Conservation (phyloP, 352 stramenopile genomes). For the Blastocystis sp. region DNA sequence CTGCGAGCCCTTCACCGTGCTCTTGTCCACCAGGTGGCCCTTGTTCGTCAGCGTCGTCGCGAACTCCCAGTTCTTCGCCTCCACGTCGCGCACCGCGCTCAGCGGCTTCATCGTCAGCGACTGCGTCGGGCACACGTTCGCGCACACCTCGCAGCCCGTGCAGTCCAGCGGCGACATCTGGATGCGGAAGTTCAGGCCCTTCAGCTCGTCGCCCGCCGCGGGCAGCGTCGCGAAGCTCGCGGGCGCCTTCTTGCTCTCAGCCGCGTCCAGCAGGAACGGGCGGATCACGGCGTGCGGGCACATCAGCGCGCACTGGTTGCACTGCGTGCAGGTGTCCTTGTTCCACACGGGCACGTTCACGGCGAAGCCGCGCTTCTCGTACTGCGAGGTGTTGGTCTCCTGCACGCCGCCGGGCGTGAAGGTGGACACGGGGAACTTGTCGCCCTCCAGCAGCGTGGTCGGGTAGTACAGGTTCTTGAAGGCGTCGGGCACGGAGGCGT, state of each 20-base stretch:
- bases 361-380: slow-evolving; percentile 73
- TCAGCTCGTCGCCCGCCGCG: slow-evolving; percentile 72
- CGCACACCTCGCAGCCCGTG: slow-evolving; percentile 75
- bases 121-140: slow-evolving; percentile 75
- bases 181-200: slow-evolving; percentile 74
- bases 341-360: slow-evolving; percentile 72
- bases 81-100: slow-evolving; percentile 72
- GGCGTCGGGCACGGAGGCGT: slow-evolving; percentile 72
- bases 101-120: slow-evolving; percentile 74
- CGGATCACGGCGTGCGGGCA: slow-evolving; percentile 75
- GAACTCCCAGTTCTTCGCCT: slow-evolving; percentile 75
- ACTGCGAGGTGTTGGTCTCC: slow-evolving; percentile 72
- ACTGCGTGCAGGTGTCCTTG: slow-evolving; percentile 75
- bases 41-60: slow-evolving; percentile 73
- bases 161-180: slow-evolving; percentile 76
- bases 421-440: slow-evolving; percentile 75
- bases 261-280: slow-evolving; percentile 75
- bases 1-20: slow-evolving; percentile 74
- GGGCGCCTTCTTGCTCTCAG: slow-evolving; percentile 73
- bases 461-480: slow-evolving; percentile 72
- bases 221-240: slow-evolving; percentile 73
- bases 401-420: slow-evolving; percentile 74
- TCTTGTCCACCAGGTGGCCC: slow-evolving; percentile 74
- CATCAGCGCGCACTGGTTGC: slow-evolving; percentile 76
- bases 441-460: slow-evolving; percentile 72